Evolutionary conservation across 1,284 basidiomycete species (phyloP).

Genomic region (Schizophyllum commune): DNA sequence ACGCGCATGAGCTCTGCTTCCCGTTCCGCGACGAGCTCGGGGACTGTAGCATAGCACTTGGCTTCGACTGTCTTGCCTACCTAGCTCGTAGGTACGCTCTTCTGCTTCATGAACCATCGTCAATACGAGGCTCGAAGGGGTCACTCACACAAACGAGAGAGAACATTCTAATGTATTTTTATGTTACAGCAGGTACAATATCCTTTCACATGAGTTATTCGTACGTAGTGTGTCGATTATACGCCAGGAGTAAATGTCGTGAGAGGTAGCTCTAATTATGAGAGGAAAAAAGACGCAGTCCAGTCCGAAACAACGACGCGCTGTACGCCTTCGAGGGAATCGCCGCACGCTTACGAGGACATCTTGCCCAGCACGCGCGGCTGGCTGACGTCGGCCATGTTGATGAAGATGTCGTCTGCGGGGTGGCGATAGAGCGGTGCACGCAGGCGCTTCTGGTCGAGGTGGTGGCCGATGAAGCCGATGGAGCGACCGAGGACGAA

Average conservation of each 20-base stretch:
- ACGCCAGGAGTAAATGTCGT: neutral
- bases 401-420: constrained; percentile 81
- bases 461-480: constrained; percentile 93
- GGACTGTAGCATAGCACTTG: too few species aligned
- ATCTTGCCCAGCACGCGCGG: constrained; percentile 58
- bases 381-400: constrained; percentile 76
- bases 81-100: too few species aligned
- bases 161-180: neutral
- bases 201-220: neutral
- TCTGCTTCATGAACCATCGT: too few species aligned
- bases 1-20: too few species aligned
- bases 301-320: neutral
- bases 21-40: too few species aligned
- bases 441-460: constrained; percentile 92
- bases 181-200: neutral
- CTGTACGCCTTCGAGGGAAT: too few species aligned
- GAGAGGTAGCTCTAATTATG: neutral
- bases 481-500: constrained; percentile 97
- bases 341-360: neutral
- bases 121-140: too few species aligned
- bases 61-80: too few species aligned
- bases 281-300: neutral
- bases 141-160: neutral
- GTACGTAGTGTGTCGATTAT: neutral
- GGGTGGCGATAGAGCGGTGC: constrained; percentile 91